Evolutionary conservation across 352 stramenopile genomes (phyloP).

Genomic region (Phytophthora agathidicida): DNA sequence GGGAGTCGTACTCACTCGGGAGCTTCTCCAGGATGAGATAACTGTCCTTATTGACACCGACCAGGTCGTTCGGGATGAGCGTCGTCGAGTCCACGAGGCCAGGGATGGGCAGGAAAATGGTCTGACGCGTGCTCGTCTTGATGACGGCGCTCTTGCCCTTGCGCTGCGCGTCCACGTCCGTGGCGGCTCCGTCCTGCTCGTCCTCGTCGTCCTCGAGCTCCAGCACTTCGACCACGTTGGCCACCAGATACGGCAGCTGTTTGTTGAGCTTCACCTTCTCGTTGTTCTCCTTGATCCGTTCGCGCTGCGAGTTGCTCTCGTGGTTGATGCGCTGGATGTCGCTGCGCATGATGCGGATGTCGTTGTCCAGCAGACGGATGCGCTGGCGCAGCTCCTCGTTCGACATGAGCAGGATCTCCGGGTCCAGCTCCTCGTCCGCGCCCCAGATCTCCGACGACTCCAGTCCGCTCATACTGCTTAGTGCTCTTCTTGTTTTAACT

Average conservation of each 20-base stretch:
- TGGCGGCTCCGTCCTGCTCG: constrained; percentile 94
- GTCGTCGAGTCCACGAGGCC: constrained; percentile 96
- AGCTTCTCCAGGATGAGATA: constrained; percentile 99
- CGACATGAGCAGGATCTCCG: constrained; percentile 95
- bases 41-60: constrained; percentile 99
- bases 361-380: constrained; percentile 96
- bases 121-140: constrained; percentile 98
- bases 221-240: constrained; percentile 96
- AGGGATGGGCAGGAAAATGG: constrained; percentile 98
- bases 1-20: constrained; percentile 97
- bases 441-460: constrained; percentile 74
- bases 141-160: constrained; percentile 97
- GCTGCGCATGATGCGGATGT: constrained; percentile 97
- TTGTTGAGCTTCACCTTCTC: constrained; percentile 99
- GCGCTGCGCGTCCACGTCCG: constrained; percentile 92
- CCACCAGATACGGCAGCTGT: constrained; percentile 98
- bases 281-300: constrained; percentile 98
- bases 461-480: constrained; percentile 59
- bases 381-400: constrained; percentile 96
- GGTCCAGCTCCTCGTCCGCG: constrained; percentile 67
- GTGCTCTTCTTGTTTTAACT: constrained; percentile 7
- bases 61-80: constrained; percentile 96
- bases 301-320: constrained; percentile 93
- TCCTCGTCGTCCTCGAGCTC: constrained; percentile 92
- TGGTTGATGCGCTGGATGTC: constrained; percentile 98